These are phyloP conservation scores for Hypericum perforatum DNA, from an alignment of 345 rosid species.

Conservation along the genomic window DNA sequence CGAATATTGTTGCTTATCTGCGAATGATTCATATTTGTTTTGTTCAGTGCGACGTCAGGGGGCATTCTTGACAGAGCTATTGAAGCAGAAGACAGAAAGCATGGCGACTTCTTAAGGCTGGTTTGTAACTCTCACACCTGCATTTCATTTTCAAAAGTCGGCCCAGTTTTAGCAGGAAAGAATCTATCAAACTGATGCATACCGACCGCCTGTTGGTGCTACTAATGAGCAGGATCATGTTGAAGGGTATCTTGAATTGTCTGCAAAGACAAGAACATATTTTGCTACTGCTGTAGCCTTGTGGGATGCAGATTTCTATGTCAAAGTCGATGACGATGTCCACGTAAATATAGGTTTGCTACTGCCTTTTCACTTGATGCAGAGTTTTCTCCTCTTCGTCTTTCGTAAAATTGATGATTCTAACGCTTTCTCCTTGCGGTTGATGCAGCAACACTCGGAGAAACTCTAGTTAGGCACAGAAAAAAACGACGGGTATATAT, in stretches of 20 bases:
- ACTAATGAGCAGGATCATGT: slow-evolving; percentile 65
- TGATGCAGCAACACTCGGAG: slow-evolving; percentile 79
- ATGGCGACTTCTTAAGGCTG: slow-evolving; percentile 86
- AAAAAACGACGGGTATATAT: slow-evolving; percentile 66
- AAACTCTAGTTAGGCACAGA: slow-evolving; percentile 73
- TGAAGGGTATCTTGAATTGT: slow-evolving; percentile 95
- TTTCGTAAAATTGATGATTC: no score
- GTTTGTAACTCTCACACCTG: slow-evolving; percentile 20
- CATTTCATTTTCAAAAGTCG: no score
- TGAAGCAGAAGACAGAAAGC: slow-evolving; percentile 84
- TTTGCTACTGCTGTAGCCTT: slow-evolving; percentile 75
- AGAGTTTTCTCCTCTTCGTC: no score
- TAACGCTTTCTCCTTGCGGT: no score
- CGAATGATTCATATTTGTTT: not conserved
- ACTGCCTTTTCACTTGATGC: no score
- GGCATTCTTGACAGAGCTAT: slow-evolving; percentile 88
- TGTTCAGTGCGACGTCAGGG: slow-evolving; percentile 71
- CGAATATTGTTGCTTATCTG: not conserved
- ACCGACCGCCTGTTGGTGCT: slow-evolving; percentile 4
- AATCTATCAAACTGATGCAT: no score
- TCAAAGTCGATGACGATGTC: slow-evolving; percentile 97
- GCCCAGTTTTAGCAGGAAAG: no score
- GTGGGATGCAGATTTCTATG: slow-evolving; percentile 98
- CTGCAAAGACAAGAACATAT: slow-evolving; percentile 89
- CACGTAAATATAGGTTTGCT: slow-evolving; percentile 97